Conservation (phyloP, 331 rosid genomes). For the Cydonia oblonga region DNA sequence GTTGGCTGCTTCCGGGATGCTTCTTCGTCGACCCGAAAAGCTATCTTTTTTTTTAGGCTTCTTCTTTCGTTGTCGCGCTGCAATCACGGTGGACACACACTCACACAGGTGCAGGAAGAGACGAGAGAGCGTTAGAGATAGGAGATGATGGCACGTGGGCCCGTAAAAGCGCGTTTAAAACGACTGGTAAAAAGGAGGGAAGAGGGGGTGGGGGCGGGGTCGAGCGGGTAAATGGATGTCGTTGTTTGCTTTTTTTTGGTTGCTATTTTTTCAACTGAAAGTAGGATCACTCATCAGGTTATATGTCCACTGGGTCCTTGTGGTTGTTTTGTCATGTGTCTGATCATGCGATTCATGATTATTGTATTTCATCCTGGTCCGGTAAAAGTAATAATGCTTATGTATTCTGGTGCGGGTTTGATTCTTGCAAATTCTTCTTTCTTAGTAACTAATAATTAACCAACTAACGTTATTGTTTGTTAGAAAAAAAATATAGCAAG, state of each 20-base stretch:
- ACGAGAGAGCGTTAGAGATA: background rate
- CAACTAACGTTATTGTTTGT: too few relatives aligned
- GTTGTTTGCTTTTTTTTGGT: background rate
- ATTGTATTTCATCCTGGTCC: too few relatives aligned
- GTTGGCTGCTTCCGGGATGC: constrained; percentile 45
- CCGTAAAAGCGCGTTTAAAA: background rate
- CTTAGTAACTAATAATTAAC: too few relatives aligned
- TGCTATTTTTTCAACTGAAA: background rate
- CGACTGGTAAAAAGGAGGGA: background rate
- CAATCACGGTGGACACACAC: background rate
- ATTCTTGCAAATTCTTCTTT: rapidly evolving
- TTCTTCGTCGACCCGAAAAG: constrained; percentile 30
- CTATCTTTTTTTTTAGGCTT: constrained; percentile 2
- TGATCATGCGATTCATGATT: too few relatives aligned
- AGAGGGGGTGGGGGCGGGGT: background rate
- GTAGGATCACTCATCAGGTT: background rate
- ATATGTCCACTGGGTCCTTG: background rate
- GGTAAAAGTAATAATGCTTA: too few relatives aligned
- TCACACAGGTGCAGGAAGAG: background rate
- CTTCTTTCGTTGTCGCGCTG: background rate
- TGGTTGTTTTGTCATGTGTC: background rate
- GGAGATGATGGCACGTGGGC: background rate
- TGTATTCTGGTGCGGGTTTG: rapidly evolving
- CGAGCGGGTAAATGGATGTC: background rate
- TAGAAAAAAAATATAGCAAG: background rate